These are phyloP conservation scores for Aspergillus floridensis DNA, from an alignment of 2,329 filamentous ascomycete species.

Conservation along the genomic window DNA sequence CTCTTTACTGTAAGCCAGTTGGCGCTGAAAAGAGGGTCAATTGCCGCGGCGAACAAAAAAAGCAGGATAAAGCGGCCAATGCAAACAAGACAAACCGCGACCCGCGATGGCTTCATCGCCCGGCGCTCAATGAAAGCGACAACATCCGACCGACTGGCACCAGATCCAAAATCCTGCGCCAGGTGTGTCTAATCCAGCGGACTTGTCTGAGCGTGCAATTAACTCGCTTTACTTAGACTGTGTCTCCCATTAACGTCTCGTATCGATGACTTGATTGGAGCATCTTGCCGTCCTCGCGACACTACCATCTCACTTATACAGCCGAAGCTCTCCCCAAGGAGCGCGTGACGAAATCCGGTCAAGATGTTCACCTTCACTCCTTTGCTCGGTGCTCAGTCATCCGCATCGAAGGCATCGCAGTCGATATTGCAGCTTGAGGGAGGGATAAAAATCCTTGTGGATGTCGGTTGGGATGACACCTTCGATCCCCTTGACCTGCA, in stretches of 20 bases:
- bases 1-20: too few relatives aligned
- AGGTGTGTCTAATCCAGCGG: neutral
- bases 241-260: neutral
- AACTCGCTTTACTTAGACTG: neutral
- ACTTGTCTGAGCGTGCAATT: neutral
- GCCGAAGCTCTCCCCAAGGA: conserved; percentile 14
- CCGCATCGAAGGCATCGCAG: conserved; percentile 77
- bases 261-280: conserved; percentile 14
- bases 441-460: conserved; percentile 90
- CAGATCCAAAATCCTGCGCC: neutral
- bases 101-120: conserved; percentile 6
- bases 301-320: neutral
- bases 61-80: neutral
- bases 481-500: conserved; percentile 80
- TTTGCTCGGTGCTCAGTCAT: conserved; percentile 82
- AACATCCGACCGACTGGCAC: neutral
- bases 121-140: neutral
- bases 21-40: too few relatives aligned
- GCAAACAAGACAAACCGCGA: conserved; percentile 22
- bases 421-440: conserved; percentile 97
- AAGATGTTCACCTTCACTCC: conserved; percentile 95
- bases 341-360: conserved; percentile 9
- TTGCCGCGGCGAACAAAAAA: too few relatives aligned
- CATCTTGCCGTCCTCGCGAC: conserved; percentile 5
- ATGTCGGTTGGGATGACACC: conserved; percentile 92